Conservation (phyloP, 2,329 filamentous ascomycete species). For the Aspergillus cejpii region DNA sequence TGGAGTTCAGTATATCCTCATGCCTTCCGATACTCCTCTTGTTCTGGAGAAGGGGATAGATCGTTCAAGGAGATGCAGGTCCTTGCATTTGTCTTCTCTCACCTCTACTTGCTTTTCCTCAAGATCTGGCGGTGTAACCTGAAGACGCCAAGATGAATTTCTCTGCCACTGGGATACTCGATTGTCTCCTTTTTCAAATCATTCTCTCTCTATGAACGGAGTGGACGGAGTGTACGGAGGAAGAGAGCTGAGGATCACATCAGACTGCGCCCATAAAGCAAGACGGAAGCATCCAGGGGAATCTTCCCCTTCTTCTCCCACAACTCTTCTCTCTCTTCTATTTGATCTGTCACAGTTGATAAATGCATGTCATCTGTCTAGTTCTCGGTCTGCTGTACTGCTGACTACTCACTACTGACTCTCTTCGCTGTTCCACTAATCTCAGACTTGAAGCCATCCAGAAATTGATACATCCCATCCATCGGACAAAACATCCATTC, state of each 20-base stretch:
- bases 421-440: background rate
- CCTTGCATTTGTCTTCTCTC: background rate
- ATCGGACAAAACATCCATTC: background rate
- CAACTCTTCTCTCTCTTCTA: conserved; percentile 2
- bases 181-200: background rate
- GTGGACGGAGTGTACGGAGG: background rate
- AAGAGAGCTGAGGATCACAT: background rate
- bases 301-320: conserved; percentile 1
- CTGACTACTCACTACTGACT: no score
- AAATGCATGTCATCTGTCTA: background rate
- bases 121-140: conserved; percentile 23
- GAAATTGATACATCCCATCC: background rate
- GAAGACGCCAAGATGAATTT: conserved; percentile 7
- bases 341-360: background rate
- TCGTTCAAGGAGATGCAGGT: conserved; percentile 1
- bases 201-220: no score
- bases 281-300: background rate
- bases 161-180: background rate
- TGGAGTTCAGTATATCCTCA: no score
- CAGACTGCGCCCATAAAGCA: background rate
- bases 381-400: no score
- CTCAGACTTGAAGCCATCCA: background rate
- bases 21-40: no score
- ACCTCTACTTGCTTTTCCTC: conserved; percentile 1
- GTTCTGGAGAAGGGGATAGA: no score